phyloP scores from a whole-genome alignment of 1,284 basidiomycete genomes.

The Phylloboletellus chloephorus region DNA sequence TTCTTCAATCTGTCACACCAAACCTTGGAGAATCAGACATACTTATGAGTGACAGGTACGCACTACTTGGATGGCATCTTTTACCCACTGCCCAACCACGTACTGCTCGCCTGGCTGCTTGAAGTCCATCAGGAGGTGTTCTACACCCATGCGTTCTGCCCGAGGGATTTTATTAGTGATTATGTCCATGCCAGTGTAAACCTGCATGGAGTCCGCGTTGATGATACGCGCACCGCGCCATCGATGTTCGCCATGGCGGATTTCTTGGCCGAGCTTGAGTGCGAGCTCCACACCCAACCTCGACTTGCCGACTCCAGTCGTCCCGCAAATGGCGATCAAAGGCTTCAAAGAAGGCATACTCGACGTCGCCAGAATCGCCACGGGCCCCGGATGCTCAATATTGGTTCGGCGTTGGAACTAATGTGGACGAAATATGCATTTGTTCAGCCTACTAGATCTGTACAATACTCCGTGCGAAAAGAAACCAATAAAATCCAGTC shows the following conservation, averaged over 20 bases:
- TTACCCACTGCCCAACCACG: conserved; percentile 81
- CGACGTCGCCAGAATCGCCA: no score
- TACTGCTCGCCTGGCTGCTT: conserved; percentile 84
- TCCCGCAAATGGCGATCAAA: conserved; percentile 84
- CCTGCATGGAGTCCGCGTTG: conserved; percentile 98
- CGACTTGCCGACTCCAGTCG: conserved; percentile 96
- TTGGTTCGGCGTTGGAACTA: no score
- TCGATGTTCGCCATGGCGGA: conserved; percentile 26
- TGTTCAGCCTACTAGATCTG: no score
- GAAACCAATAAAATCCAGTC: no score
- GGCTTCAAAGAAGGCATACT: conserved; percentile 37
- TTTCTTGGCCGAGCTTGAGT: conserved; percentile 42
- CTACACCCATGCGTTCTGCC: conserved; percentile 74
- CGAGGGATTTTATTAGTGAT: conserved; percentile 92
- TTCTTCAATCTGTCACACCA: conserved; percentile 56
- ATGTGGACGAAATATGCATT: no score
- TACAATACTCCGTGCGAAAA: no score
- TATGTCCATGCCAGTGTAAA: conserved; percentile 89
- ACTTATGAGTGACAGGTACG: conserved; percentile 27
- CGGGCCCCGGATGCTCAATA: no score
- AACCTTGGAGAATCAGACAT: background rate
- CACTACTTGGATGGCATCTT: conserved; percentile 66
- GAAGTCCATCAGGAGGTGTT: conserved; percentile 87
- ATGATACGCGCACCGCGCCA: conserved; percentile 73
- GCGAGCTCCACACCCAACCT: conserved; percentile 89